A percentile compares a stretch with the other conserved stretches of the same genome.
These are phyloP conservation scores for Uronychia binucleata DNA, from an alignment of 73 alveolate genomes.

Conservation along the genomic window DNA sequence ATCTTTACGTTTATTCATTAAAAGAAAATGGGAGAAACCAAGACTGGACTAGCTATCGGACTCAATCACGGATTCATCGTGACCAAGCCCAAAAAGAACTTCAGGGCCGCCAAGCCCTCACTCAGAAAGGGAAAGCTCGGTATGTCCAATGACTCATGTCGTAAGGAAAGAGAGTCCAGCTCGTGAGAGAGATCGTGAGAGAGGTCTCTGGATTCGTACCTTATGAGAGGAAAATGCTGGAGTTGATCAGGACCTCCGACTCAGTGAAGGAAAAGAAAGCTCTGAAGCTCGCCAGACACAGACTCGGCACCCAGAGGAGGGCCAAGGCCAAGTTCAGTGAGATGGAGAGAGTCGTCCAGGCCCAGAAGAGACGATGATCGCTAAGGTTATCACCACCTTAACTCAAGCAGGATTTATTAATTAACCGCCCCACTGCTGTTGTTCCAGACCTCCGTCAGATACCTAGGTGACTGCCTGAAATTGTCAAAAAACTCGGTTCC, in stretches of 20 bases:
- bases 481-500: too few relatives aligned
- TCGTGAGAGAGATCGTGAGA: slow-evolving; percentile 81
- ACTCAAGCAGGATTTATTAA: too few relatives aligned
- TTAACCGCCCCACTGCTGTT: too few relatives aligned
- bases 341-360: slow-evolving; percentile 69
- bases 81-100: slow-evolving; percentile 51
- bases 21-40: slow-evolving; percentile 18
- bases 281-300: slow-evolving; percentile 85
- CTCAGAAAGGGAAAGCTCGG: slow-evolving; percentile 67
- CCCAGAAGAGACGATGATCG: slow-evolving; percentile 73
- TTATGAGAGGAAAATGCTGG: slow-evolving; percentile 93
- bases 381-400: slow-evolving; percentile 19
- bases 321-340: slow-evolving; percentile 89
- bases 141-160: neutral
- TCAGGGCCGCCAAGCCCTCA: slow-evolving; percentile 50
- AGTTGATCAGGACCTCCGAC: slow-evolving; percentile 86
- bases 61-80: slow-evolving; percentile 77
- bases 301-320: slow-evolving; percentile 96
- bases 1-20: neutral
- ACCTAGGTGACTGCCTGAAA: too few relatives aligned
- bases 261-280: slow-evolving; percentile 92
- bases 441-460: too few relatives aligned
- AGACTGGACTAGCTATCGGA: slow-evolving; percentile 70
- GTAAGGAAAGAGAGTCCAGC: slow-evolving; percentile 50
- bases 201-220: slow-evolving; percentile 97